Percentiles rank a stretch among this genome's conserved stretches.
These are phyloP conservation scores for Backusella mclennaniae DNA, from an alignment of 192 early-diverging fungal species.

Conservation along the genomic window DNA sequence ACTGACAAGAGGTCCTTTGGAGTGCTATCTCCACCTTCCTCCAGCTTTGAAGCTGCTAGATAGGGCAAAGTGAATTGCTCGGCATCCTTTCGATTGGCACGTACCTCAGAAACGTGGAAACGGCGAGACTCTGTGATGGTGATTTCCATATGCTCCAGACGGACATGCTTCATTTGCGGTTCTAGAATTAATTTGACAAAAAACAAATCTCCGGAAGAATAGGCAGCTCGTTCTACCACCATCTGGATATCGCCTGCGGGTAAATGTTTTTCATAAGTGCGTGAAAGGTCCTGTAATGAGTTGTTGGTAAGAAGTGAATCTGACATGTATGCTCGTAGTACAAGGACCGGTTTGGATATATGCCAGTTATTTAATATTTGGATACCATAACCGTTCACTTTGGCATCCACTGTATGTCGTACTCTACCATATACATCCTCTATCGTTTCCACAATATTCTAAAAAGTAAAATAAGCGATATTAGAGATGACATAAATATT, in stretches of 20 bases:
- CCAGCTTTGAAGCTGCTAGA: not conserved
- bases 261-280: slow-evolving; percentile 26
- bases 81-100: slow-evolving; percentile 11
- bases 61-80: slow-evolving; percentile 13
- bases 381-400: slow-evolving; percentile 2
- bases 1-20: not conserved
- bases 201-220: slow-evolving; percentile 27
- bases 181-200: slow-evolving; percentile 13
- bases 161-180: slow-evolving; percentile 22
- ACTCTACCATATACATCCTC: slow-evolving; percentile 25
- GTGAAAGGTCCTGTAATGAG: slow-evolving; percentile 24
- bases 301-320: slow-evolving; percentile 21
- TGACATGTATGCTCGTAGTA: slow-evolving; percentile 29
- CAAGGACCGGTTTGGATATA: slow-evolving; percentile 19
- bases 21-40: not conserved
- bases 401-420: slow-evolving; percentile 18
- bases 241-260: slow-evolving; percentile 4
- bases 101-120: slow-evolving; percentile 12
- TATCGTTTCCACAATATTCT: slow-evolving; percentile 20
- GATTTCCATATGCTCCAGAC: slow-evolving; percentile 21
- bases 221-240: slow-evolving; percentile 19
- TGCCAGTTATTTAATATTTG: slow-evolving; percentile 14
- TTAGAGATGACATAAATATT: too few relatives aligned
- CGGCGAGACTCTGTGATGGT: slow-evolving; percentile 15
- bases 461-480: not conserved